phyloP scores from a whole-genome alignment of 192 early-diverging fungal genomes.

The Phlyctochytrium bullatum region DNA sequence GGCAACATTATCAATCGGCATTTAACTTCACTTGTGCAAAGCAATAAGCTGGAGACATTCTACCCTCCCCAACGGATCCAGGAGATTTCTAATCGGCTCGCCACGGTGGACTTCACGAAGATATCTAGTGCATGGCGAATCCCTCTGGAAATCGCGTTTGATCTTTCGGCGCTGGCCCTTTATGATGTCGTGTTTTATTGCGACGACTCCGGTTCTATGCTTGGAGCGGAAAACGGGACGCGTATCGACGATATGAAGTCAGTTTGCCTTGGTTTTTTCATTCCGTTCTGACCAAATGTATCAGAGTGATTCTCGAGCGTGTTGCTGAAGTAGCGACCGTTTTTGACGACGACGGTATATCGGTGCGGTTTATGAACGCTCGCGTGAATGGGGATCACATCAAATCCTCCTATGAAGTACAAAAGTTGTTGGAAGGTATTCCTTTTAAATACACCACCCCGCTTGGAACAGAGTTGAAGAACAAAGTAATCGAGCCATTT shows the following conservation, averaged over 20 bases:
- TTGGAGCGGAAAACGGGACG: background rate
- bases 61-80: background rate
- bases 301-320: background rate
- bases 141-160: background rate
- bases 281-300: no score
- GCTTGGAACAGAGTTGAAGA: background rate
- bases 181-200: background rate
- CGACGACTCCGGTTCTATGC: background rate
- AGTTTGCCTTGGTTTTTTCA: no score
- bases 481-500: background rate
- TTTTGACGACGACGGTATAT: background rate
- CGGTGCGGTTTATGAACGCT: background rate
- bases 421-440: background rate
- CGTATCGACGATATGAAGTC: background rate
- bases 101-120: background rate
- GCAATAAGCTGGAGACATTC: background rate
- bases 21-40: background rate
- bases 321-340: background rate
- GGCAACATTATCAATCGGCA: background rate
- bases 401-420: background rate
- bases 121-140: conserved; percentile 1
- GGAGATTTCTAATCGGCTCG: background rate
- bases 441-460: background rate
- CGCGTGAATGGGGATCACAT: background rate
- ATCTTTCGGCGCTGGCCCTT: background rate